Base-by-base conservation (phyloP, 2,329 filamentous ascomycete species). In the Penicillium sp. region DNA sequence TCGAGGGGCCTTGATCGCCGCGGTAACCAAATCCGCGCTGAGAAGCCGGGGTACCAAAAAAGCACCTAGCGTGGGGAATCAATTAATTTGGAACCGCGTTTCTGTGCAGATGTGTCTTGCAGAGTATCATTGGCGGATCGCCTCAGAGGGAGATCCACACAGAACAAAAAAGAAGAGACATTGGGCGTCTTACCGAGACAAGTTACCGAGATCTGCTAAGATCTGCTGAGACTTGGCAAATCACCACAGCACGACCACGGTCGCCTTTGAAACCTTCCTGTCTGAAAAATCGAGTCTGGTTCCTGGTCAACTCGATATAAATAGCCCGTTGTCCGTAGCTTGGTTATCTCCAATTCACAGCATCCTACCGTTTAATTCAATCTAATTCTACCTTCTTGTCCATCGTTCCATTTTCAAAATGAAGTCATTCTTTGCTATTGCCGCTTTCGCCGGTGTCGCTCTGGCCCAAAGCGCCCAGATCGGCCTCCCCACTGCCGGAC, bases 391-490 rank as follows among this genome's bases (percentile, higher is more conserved):
- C 14, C n/a, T 31, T 39, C 25, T 45, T 50, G 30, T 40, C 2
- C 10, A 41, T 33, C 28, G 25, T 27, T 18, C n/a, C 33, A 42
- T 25, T 6, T 27, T 41, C 51, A 66, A 46, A 38, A 68, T 67
- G 64, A 63, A 63, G 44, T 60, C 45, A 44, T n/a, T 62, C 16
- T 25, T 58, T 30, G 43, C 59, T 5, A 25, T 65, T 9, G 31
- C 51, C 27, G 43, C 62, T 13, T 53, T 70, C 24, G 56, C 56
- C 11, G 55, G 58, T 28, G 48, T 50, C 6, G 63, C 60, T 38
- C 49, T 67, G 40, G 64, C 66, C 5, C 67, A 70, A 44, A 63
- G 49, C 8, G 65, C 57, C n/a, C 4, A 22, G 0, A 61, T 70
- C 33, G 58, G 60, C n/a, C 51, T 65, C 2, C 66, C 67, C 2